Percentiles rank a stretch among this genome's conserved stretches.
phyloP scores from a whole-genome alignment of 2,329 filamentous ascomycete genomes.

The Aspergillus thermomutatus region DNA sequence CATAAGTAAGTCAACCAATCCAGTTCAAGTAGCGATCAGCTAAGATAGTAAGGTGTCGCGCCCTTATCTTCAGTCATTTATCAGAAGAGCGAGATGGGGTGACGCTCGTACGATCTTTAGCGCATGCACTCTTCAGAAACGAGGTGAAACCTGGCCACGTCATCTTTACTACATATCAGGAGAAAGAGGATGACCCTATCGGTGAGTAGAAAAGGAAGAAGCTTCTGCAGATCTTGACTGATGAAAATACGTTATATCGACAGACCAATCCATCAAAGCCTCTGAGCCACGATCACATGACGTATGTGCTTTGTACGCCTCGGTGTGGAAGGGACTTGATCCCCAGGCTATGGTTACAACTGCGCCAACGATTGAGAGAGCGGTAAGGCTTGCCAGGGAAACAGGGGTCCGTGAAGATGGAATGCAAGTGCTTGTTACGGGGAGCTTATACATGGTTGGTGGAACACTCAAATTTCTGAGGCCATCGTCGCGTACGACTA shows the following conservation, averaged over 20 bases:
- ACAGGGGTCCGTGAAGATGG: conserved; percentile 14
- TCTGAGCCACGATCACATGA: conserved; percentile 18
- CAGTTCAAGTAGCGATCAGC: not conserved
- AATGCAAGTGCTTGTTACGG: conserved; percentile 24
- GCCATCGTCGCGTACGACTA: not conserved
- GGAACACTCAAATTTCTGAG: conserved; percentile 22
- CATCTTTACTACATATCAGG: conserved; percentile 30
- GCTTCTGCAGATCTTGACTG: not conserved
- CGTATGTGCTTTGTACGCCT: conserved; percentile 19
- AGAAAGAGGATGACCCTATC: conserved; percentile 20
- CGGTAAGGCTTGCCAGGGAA: conserved; percentile 19
- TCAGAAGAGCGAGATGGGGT: conserved; percentile 27
- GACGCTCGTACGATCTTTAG: conserved; percentile 19
- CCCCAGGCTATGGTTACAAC: conserved; percentile 16
- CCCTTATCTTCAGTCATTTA: conserved; percentile 34
- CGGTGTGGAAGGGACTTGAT: conserved; percentile 21
- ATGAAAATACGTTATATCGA: conserved; percentile 1
- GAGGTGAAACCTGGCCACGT: conserved; percentile 21
- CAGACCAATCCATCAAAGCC: conserved; percentile 18
- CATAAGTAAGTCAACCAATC: conserved; percentile 7
- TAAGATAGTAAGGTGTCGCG: conserved; percentile 10
- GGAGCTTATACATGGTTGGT: conserved; percentile 25
- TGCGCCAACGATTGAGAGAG: conserved; percentile 24
- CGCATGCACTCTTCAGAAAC: conserved; percentile 13
- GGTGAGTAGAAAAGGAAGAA: conserved; percentile 10